phyloP scores from a whole-genome alignment of 805 yeast species.

The Citeromyces nyonsensis region DNA sequence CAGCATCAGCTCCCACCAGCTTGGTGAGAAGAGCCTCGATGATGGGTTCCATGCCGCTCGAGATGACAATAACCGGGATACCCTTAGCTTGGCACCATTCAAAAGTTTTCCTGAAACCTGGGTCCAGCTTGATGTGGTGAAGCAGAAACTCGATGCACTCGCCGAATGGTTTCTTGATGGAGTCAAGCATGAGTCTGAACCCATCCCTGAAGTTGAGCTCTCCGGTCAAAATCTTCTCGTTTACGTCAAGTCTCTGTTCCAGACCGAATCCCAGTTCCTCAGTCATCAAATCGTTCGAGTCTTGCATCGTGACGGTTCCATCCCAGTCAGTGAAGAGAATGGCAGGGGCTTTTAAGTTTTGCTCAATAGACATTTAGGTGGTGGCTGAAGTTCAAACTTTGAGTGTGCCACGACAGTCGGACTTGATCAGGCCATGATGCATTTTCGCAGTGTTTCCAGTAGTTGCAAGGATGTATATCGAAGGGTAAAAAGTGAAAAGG shows the following conservation, averaged over 20 bases:
- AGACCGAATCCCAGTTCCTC: conserved; percentile 82
- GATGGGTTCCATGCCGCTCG: conserved; percentile 89
- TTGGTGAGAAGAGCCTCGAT: conserved; percentile 62
- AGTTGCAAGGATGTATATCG: background rate
- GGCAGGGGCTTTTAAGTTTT: conserved; percentile 18
- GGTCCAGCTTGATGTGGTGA: conserved; percentile 62
- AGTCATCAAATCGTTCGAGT: conserved; percentile 84
- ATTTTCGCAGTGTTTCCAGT: background rate
- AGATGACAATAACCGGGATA: conserved; percentile 77
- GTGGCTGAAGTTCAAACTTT: background rate
- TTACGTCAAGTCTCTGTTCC: conserved; percentile 47
- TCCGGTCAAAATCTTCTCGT: conserved; percentile 59
- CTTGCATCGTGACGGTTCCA: conserved; percentile 89
- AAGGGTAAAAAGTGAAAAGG: too few relatives aligned
- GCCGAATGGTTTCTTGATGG: conserved; percentile 60
- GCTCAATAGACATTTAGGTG: background rate
- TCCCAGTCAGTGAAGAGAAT: conserved; percentile 96
- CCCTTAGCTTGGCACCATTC: conserved; percentile 58
- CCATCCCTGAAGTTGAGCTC: conserved; percentile 66
- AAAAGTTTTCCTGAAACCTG: conserved; percentile 77
- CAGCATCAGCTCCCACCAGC: conserved; percentile 66
- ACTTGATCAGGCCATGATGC: background rate
- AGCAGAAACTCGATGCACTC: conserved; percentile 65
- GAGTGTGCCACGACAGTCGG: background rate
- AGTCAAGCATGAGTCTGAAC: conserved; percentile 71